Evolutionary conservation across 2,329 filamentous ascomycete genomes (phyloP).

Genomic region (Geosmithia morbida): DNA sequence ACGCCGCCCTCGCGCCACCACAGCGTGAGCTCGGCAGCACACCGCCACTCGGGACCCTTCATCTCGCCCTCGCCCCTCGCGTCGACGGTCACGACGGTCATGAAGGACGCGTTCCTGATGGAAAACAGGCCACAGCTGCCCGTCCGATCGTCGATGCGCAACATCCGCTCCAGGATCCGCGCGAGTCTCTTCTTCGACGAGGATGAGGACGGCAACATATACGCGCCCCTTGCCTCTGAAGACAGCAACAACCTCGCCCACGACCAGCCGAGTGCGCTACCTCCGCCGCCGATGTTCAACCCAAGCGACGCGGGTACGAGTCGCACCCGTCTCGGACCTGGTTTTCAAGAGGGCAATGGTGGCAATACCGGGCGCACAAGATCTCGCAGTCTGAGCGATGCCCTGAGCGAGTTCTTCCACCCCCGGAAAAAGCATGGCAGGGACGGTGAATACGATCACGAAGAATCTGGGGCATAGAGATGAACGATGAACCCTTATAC

Average conservation of each 20-base stretch:
- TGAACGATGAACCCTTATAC: no score
- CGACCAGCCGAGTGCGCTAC: neutral
- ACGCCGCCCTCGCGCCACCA: neutral
- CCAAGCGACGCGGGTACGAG: neutral
- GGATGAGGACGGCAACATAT: constrained; percentile 15
- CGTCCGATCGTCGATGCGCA: constrained; percentile 27
- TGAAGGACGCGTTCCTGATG: constrained; percentile 39
- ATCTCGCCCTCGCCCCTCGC: constrained; percentile 46
- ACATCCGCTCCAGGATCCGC: constrained; percentile 33
- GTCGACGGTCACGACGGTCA: constrained; percentile 41
- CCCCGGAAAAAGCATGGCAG: constrained; percentile 16
- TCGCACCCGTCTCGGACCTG: neutral
- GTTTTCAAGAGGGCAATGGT: constrained; percentile 3
- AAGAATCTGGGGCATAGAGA: no score
- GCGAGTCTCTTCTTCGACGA: constrained; percentile 39
- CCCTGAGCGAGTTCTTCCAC: constrained; percentile 23
- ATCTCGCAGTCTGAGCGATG: constrained; percentile 25
- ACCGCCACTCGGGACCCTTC: constrained; percentile 26
- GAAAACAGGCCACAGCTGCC: constrained; percentile 20
- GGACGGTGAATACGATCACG: constrained; percentile 2
- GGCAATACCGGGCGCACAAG: constrained; percentile 10
- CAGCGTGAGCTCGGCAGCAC: neutral
- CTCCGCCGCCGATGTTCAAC: neutral
- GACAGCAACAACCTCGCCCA: neutral
- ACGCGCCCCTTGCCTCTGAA: neutral